Base-by-base conservation (phyloP, 2,329 filamentous ascomycete species). In the Diaporthe citrichinensis region DNA sequence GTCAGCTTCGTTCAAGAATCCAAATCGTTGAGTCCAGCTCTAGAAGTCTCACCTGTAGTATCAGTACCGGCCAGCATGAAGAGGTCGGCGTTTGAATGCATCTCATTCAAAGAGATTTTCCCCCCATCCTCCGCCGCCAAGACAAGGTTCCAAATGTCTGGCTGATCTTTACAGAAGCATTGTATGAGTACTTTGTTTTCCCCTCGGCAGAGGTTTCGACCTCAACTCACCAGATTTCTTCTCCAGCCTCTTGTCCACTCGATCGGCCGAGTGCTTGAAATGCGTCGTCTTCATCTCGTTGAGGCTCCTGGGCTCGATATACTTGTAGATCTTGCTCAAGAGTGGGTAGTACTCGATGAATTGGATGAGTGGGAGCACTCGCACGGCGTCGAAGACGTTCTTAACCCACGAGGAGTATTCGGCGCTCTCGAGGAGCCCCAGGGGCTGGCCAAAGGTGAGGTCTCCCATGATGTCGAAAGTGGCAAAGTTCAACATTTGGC, bases 391-490 rank as follows among this genome's bases (percentile, higher is more conserved):
- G 17, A 80, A 71, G 28, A 84, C 79, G 7, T 78, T 53, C 7
- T 79, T 75, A 17, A 80, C 77, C 82, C 82, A 85, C 39, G 78
- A 79, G 20, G 79, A 74, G 46, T 79, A 80, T 65, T 57, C 61
- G 77, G 80, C 80, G 51, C 79, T 78, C 55, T 80, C 76, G 6
- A 85, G 78, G 72, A 81, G 82, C 23, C 81, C 81, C 76, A 86
- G 86, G 0, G 84, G 81, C 73, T 87, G 83, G 10, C 85, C 86
- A 76, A 87, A 87, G 0, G 84, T 82, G 39, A 88, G 81, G 73
- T 87, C 86, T 25, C 85, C 85, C 59, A 85, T 81, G 44, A 85
- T 80, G 78, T 85, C 84, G 77, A 86, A 85, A 1, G 83, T 81
- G 3, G 81, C 73, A 39, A 77, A 78, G 41, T 80, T 80, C 51